Conservation (phyloP, 2,329 filamentous ascomycete genomes). For the Aspergillus novofumigatus region DNA sequence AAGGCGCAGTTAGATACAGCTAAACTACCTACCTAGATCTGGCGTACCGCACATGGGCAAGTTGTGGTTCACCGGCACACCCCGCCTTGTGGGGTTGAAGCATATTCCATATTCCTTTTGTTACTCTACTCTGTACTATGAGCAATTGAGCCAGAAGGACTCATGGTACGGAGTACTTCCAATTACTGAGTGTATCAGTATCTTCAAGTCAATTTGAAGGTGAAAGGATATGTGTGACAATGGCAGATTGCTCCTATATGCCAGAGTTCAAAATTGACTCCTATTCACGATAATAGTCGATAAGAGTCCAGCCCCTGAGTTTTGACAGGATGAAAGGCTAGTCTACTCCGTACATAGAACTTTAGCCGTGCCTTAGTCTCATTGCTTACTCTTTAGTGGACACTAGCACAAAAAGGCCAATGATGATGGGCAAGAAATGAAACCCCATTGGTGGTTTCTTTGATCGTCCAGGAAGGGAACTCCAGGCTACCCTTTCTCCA, state of each 20-base stretch:
- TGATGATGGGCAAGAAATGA: constrained; percentile 4
- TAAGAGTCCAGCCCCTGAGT: neutral
- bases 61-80: neutral
- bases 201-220: neutral
- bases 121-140: too few species aligned
- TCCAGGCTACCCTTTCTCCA: neutral
- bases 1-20: too few species aligned
- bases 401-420: neutral
- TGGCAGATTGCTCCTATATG: too few species aligned
- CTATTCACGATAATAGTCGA: neutral
- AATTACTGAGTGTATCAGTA: neutral
- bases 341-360: neutral
- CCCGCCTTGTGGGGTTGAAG: neutral
- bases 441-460: neutral
- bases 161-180: neutral
- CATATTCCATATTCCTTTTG: neutral
- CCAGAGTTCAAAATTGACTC: neutral
- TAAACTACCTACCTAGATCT: neutral
- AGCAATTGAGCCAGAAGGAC: neutral
- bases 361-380: neutral
- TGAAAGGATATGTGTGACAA: neutral
- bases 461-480: neutral
- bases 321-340: neutral
- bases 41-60: neutral
- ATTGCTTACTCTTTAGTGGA: neutral